These are phyloP conservation scores for Ziziphus jujuba DNA, from an alignment of 306 rosid genomes.

Conservation along the genomic window DNA sequence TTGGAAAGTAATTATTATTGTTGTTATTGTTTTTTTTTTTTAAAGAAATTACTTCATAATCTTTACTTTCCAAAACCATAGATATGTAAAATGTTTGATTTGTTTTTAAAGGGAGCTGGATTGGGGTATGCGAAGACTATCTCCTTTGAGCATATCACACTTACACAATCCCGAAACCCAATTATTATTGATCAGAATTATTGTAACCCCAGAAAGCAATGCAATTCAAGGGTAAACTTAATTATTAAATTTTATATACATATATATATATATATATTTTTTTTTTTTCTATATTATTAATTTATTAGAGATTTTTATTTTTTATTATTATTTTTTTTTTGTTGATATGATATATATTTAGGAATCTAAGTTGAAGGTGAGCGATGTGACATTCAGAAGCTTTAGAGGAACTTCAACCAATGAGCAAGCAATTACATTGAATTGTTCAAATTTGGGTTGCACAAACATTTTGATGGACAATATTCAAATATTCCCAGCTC, in stretches of 20 bases:
- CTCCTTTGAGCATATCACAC: not conserved
- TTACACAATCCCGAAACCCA: not conserved
- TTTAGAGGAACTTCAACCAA: conserved; percentile 6
- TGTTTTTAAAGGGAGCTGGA: not conserved
- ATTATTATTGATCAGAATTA: conserved; percentile 11
- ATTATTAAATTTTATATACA: too few relatives aligned
- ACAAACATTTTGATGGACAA: conserved; percentile 18
- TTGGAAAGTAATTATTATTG: not conserved
- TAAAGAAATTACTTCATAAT: too few relatives aligned
- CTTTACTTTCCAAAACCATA: too few relatives aligned
- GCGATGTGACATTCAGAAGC: conserved; percentile 5
- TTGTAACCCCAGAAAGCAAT: too few relatives aligned
- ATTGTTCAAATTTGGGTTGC: conserved; percentile 7
- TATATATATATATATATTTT: too few relatives aligned
- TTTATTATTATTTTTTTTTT: too few relatives aligned
- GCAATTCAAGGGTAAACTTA: not conserved
- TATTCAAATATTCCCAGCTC: not conserved
- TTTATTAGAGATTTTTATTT: too few relatives aligned
- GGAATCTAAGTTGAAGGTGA: not conserved
- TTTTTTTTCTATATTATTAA: too few relatives aligned
- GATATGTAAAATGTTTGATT: not conserved
- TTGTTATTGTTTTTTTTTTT: not conserved
- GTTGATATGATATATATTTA: not conserved
- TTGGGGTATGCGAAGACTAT: conserved; percentile 1
- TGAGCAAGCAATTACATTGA: conserved; percentile 11